phyloP scores from a whole-genome alignment of 106 monocot species.

The Dactylorhiza incarnata region DNA sequence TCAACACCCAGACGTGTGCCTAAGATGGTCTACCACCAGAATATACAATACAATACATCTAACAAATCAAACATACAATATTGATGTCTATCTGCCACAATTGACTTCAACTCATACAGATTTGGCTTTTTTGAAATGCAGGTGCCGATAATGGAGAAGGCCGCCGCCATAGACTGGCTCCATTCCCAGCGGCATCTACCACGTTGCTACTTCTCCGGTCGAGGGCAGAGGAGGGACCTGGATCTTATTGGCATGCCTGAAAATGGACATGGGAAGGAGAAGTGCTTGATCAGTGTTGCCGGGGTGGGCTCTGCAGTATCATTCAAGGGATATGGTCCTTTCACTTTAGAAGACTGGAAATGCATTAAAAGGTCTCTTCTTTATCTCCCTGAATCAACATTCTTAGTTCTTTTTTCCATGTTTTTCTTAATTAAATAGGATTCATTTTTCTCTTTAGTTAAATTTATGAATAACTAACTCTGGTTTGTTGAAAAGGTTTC shows the following conservation, averaged over 20 bases:
- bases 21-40: too few relatives aligned
- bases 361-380: slow-evolving; percentile 63
- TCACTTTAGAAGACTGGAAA: slow-evolving; percentile 64
- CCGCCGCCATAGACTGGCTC: slow-evolving; percentile 68
- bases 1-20: too few relatives aligned
- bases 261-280: background rate
- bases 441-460: background rate
- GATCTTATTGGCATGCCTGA: background rate
- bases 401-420: background rate
- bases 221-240: slow-evolving; percentile 7
- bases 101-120: too few relatives aligned
- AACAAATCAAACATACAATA: too few relatives aligned
- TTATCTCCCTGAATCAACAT: background rate
- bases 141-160: slow-evolving; percentile 65
- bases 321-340: slow-evolving; percentile 54
- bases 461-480: background rate
- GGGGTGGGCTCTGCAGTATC: slow-evolving; percentile 88
- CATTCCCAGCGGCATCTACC: slow-evolving; percentile 48
- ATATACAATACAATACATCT: too few relatives aligned
- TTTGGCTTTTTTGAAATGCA: slow-evolving; percentile 10
- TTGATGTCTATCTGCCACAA: too few relatives aligned
- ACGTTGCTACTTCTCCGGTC: slow-evolving; percentile 64
- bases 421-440: too few relatives aligned
- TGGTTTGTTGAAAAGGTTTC: slow-evolving; percentile 49
- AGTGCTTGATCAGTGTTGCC: slow-evolving; percentile 44